These are phyloP conservation scores for Fagopyrum tataricum DNA, from an alignment of 148 eudicot genomes.

Conservation along the genomic window DNA sequence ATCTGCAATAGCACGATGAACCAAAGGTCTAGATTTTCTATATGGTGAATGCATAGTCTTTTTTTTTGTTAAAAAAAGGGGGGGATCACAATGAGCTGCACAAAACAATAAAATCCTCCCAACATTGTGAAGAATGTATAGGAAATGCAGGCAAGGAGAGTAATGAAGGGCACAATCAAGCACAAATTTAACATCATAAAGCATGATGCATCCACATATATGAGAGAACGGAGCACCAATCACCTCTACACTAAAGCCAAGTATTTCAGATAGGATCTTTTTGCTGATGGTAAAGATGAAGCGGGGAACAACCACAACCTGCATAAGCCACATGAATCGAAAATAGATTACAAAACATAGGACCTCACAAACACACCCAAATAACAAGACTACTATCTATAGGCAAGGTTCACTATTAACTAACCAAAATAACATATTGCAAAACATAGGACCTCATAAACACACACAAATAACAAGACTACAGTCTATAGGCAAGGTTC, in stretches of 20 bases:
- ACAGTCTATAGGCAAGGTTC: too few species aligned
- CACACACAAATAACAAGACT: too few species aligned
- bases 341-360: too few species aligned
- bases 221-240: slow-evolving; percentile 6
- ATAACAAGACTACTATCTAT: too few species aligned
- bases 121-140: neutral
- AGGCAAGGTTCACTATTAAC: too few species aligned
- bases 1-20: slow-evolving; percentile 73
- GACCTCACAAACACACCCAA: too few species aligned
- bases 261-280: slow-evolving; percentile 45
- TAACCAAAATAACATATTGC: too few species aligned
- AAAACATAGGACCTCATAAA: too few species aligned
- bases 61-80: neutral
- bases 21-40: slow-evolving; percentile 79
- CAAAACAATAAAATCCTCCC: neutral
- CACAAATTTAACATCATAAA: neutral
- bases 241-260: slow-evolving; percentile 65
- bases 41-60: slow-evolving; percentile 26
- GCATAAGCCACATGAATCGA: slow-evolving; percentile 17
- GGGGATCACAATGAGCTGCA: neutral
- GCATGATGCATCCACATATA: neutral
- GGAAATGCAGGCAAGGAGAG: neutral
- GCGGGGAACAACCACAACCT: slow-evolving; percentile 91
- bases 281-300: slow-evolving; percentile 61
- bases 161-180: neutral